Conservation (phyloP, 495 filamentous ascomycete species). For the Aspergillus homomorphus region DNA sequence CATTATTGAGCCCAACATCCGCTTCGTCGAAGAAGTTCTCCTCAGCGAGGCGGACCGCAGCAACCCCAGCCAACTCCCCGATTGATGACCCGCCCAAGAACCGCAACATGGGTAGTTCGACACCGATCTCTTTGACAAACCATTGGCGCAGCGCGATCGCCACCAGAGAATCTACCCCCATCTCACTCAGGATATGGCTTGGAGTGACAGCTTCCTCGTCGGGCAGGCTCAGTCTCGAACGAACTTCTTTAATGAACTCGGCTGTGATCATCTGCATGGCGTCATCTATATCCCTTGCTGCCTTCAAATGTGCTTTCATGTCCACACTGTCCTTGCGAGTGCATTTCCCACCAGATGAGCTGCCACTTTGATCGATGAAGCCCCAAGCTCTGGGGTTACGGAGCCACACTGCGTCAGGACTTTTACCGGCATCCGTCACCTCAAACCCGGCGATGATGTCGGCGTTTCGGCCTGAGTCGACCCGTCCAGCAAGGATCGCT, state of each 20-base stretch:
- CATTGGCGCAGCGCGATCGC: constrained; percentile 36
- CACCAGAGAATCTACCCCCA: constrained; percentile 33
- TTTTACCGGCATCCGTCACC: constrained; percentile 2
- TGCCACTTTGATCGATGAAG: neutral
- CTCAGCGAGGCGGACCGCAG: neutral
- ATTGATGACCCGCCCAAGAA: neutral
- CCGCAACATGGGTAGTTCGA: constrained; percentile 42
- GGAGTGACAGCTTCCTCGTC: neutral
- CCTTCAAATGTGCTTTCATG: neutral
- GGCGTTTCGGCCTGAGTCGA: neutral
- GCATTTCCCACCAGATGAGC: neutral
- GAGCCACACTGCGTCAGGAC: constrained; percentile 33
- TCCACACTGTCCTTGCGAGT: neutral
- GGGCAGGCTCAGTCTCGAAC: neutral
- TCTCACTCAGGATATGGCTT: neutral
- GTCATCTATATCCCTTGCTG: neutral
- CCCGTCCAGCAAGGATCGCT: constrained; percentile 8
- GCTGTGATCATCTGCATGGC: neutral
- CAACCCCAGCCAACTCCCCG: neutral
- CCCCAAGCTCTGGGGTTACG: constrained; percentile 9
- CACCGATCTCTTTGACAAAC: constrained; percentile 35
- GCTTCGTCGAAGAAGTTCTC: neutral
- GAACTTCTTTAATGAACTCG: neutral
- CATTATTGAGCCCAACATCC: neutral
- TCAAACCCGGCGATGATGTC: neutral